phyloP scores from a whole-genome alignment of 768 basidiomycete genomes.

The Hygrocybe coccinea region DNA sequence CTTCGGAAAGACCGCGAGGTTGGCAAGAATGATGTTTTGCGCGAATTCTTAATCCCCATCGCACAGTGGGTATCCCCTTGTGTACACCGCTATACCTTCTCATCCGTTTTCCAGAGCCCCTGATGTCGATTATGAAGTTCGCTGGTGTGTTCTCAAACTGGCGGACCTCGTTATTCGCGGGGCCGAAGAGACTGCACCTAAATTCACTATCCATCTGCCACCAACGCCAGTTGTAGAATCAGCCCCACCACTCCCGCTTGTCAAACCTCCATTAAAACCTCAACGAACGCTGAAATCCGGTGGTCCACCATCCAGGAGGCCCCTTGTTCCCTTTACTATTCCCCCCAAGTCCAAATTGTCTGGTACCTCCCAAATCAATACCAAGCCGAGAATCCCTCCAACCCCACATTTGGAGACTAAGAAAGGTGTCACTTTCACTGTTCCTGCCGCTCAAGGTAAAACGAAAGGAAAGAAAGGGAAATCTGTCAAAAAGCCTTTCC shows the following conservation, averaged over 20 bases:
- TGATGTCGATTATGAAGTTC: conserved; percentile 80
- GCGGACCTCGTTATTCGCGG: conserved; percentile 85
- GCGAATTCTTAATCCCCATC: conserved; percentile 78
- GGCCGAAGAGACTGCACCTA: conserved; percentile 77
- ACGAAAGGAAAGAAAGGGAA: conserved; percentile 20
- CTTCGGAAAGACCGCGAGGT: conserved; percentile 84
- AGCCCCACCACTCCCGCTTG: conserved; percentile 50
- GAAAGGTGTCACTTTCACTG: conserved; percentile 36
- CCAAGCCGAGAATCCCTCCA: conserved; percentile 21
- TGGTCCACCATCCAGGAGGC: conserved; percentile 33
- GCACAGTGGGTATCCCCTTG: conserved; percentile 55
- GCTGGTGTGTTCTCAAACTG: conserved; percentile 87
- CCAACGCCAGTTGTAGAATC: conserved; percentile 65
- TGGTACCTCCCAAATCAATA: conserved; percentile 15
- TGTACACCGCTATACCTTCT: conserved; percentile 1
- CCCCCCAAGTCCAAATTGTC: conserved; percentile 59
- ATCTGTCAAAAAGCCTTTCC: conserved; percentile 36
- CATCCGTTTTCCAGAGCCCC: conserved; percentile 46
- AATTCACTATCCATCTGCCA: conserved; percentile 77
- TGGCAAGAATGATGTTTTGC: conserved; percentile 70
- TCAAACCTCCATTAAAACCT: conserved; percentile 49
- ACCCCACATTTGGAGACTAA: conserved; percentile 32
- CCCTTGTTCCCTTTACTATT: conserved; percentile 30
- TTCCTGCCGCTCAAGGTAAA: conserved; percentile 30
- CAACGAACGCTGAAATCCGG: conserved; percentile 34